A percentile compares a stretch with the other conserved stretches of the same genome.
Evolutionary conservation across 768 basidiomycete genomes (phyloP).

Genomic region (Tylopilus vinaceipallidus): DNA sequence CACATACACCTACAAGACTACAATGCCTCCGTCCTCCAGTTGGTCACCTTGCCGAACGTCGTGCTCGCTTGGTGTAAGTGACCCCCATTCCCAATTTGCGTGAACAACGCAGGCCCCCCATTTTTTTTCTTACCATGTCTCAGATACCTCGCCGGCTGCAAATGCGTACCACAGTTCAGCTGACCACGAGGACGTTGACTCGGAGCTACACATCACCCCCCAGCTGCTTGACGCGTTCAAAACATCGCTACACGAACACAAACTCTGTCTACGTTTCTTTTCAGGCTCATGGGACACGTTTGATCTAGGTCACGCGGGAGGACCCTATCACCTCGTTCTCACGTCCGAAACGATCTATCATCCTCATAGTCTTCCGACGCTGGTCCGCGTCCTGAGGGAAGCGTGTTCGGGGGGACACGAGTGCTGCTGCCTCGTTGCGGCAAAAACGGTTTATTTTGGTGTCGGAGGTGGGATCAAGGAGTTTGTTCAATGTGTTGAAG

Average conservation of each 20-base stretch:
- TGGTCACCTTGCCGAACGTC: constrained; percentile 78
- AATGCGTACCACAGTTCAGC: constrained; percentile 39
- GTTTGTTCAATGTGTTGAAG: constrained; percentile 56
- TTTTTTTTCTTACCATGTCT: background rate
- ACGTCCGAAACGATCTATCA: constrained; percentile 95
- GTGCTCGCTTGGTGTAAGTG: constrained; percentile 79
- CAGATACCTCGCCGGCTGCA: constrained; percentile 65
- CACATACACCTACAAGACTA: constrained; percentile 88
- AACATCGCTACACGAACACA: constrained; percentile 48
- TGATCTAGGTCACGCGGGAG: constrained; percentile 32
- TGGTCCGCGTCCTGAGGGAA: constrained; percentile 52
- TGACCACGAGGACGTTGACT: constrained; percentile 28
- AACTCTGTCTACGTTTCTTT: constrained; percentile 70
- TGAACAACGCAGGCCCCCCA: background rate
- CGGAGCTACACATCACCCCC: constrained; percentile 66
- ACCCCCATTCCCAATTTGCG: background rate
- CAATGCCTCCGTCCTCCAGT: constrained; percentile 75
- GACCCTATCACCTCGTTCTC: constrained; percentile 67
- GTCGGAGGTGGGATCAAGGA: constrained; percentile 86
- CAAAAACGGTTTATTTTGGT: constrained; percentile 92
- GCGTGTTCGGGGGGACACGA: constrained; percentile 29
- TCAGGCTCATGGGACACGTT: constrained; percentile 78
- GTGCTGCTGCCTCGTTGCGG: constrained; percentile 72
- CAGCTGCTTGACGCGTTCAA: constrained; percentile 65
- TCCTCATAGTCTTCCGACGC: constrained; percentile 54